Evolutionary conservation across 2,329 filamentous ascomycete species (phyloP), one percentile per base, ranked within the genome.

Genomic region (Aspergillus neoniger): DNA sequence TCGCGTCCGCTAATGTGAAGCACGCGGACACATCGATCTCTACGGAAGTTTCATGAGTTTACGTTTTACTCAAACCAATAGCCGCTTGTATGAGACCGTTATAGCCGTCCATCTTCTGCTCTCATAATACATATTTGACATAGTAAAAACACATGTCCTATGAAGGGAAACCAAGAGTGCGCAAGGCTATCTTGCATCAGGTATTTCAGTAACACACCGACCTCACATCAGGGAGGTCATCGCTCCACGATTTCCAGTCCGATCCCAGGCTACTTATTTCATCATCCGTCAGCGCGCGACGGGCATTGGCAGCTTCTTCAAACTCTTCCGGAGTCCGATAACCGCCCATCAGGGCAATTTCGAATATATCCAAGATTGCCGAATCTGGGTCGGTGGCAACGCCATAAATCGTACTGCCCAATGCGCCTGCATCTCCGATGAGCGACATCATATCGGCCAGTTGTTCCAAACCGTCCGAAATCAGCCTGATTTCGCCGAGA

Each of bases 371-470:
- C 21, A 54, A 7, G 14, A 41, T 54, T 8, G 51, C 51, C 14
- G 51, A 54, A 39, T 54, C 36, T 30, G 36, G 51, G 21, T 54
- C 51, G 12, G 51, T 54, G 51, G 38, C 51, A 7, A 54, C 51
- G 5, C 51, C 51, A 36, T 54, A 54, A 15, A 54, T 54, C 0
- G 51, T 54, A 28, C 51, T 54, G 8, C 51, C 51, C 19, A 54
- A 15, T 5, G 51, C 36, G 36, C 51, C 36, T 8, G 21, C 51
- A 25, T 54, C 51, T n/a, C 51, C 51, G 12, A 54, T 30, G 19
- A 54, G 51, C 51, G 51, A 54, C 36, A 54, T 54, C 51, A 54
- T 54, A 23, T 54, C 36, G 51, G 51, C 51, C 51, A 54, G 9
- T 25, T 54, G 51, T 25, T 54, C 51, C 21, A 54, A 36, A 9